Evolutionary conservation across 2,329 filamentous ascomycete species (phyloP).

Genomic region (Cordyceps javanica): DNA sequence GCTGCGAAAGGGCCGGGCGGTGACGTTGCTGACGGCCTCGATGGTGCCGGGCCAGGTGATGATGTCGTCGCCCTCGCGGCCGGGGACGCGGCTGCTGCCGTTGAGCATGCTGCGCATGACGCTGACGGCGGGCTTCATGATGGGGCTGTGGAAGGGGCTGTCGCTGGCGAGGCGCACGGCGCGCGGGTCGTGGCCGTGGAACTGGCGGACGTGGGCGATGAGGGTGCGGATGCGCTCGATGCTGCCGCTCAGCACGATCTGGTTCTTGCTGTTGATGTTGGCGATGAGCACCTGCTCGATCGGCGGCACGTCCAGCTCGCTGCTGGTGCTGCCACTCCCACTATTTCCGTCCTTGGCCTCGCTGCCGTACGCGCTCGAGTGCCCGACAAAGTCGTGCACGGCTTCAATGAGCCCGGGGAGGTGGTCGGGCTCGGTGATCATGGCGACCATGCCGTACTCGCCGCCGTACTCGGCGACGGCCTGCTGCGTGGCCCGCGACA

Average conservation of each 20-base stretch:
- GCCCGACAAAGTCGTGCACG: constrained; percentile 73
- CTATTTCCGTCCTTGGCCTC: constrained; percentile 41
- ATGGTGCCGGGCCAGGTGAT: constrained; percentile 69
- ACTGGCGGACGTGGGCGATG: constrained; percentile 78
- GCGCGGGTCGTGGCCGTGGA: constrained; percentile 84
- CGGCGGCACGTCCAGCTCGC: constrained; percentile 56
- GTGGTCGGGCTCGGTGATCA: constrained; percentile 80
- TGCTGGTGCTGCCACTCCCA: constrained; percentile 30
- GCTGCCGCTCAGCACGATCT: constrained; percentile 88
- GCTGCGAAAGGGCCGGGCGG: constrained; percentile 68
- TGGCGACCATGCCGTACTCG: constrained; percentile 89
- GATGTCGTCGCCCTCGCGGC: constrained; percentile 53
- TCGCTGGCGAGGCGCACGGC: constrained; percentile 83
- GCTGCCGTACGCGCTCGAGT: constrained; percentile 52
- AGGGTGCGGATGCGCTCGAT: constrained; percentile 76
- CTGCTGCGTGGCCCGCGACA: constrained; percentile 67
- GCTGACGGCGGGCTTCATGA: constrained; percentile 79
- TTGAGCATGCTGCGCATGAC: constrained; percentile 66
- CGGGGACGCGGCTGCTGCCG: constrained; percentile 47
- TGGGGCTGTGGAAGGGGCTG: constrained; percentile 82
- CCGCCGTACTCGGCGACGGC: constrained; percentile 64
- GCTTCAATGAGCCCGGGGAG: constrained; percentile 62
- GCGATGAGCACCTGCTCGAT: constrained; percentile 86
- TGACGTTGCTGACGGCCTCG: constrained; percentile 82
- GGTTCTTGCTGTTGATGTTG: constrained; percentile 93